A percentile compares a stretch with the other conserved stretches of the same genome.
Conservation (phyloP, 805 yeast species). For the Saccharomyces kudriavzevii region DNA sequence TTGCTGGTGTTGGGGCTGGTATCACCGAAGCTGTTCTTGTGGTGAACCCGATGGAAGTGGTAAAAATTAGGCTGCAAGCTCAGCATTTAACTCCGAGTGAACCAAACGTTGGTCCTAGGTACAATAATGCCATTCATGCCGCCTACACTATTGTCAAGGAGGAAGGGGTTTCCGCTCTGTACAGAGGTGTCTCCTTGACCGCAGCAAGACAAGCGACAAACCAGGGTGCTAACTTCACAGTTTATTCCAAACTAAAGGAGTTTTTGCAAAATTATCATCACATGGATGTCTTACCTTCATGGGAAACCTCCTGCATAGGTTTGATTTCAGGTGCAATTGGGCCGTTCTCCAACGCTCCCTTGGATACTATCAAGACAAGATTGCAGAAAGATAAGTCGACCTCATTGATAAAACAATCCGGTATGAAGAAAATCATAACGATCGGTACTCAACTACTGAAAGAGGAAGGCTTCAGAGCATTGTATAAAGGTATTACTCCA, state of each 20-base stretch:
- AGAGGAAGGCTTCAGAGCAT: conserved; percentile 82
- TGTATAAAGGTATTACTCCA: conserved; percentile 96
- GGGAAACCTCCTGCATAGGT: conserved; percentile 92
- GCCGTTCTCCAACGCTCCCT: conserved; percentile 94
- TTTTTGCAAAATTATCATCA: conserved; percentile 55
- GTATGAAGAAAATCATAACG: conserved; percentile 67
- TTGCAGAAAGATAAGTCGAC: conserved; percentile 82
- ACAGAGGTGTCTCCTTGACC: conserved; percentile 91
- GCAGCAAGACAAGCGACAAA: conserved; percentile 97
- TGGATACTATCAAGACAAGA: conserved; percentile 94
- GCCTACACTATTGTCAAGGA: conserved; percentile 74
- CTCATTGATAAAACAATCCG: conserved; percentile 38
- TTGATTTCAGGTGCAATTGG: conserved; percentile 94
- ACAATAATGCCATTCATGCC: conserved; percentile 89
- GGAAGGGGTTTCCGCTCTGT: conserved; percentile 82
- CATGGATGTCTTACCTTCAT: conserved; percentile 62
- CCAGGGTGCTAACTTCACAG: conserved; percentile 97
- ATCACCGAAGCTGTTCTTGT: conserved; percentile 89
- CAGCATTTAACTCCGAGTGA: conserved; percentile 50
- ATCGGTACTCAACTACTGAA: conserved; percentile 73
- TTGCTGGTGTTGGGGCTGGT: conserved; percentile 97
- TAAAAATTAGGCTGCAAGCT: conserved; percentile 91
- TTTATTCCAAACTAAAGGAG: conserved; percentile 77
- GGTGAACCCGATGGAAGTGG: conserved; percentile 96
- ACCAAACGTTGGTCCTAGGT: conserved; percentile 49